A percentile compares a stretch with the other conserved stretches of the same genome.
Evolutionary conservation across 2,329 filamentous ascomycete species (phyloP).

Genomic region (Byssoonygena ceratinophila): DNA sequence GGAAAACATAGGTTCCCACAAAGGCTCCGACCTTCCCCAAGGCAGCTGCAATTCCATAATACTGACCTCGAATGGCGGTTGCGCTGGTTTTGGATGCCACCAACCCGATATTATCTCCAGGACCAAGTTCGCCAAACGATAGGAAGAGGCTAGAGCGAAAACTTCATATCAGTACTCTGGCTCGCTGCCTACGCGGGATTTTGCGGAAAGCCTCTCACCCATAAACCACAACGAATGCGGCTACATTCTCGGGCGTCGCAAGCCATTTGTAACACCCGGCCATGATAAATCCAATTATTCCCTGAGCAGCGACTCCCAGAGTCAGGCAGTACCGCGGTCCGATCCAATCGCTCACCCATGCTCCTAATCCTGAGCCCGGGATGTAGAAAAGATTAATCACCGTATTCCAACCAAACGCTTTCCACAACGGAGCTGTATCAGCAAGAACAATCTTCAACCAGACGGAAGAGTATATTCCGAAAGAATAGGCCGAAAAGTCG

Average conservation of each 20-base stretch:
- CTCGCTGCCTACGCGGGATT: not conserved
- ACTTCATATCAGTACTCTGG: not conserved
- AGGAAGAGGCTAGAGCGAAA: constrained; percentile 51
- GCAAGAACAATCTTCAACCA: constrained; percentile 51
- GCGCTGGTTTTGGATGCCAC: constrained; percentile 79
- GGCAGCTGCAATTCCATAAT: constrained; percentile 46
- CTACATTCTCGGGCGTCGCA: constrained; percentile 56
- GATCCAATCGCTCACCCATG: constrained; percentile 64
- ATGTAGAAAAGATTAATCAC: constrained; percentile 84
- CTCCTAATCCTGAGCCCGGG: constrained; percentile 68
- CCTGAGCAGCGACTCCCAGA: constrained; percentile 60
- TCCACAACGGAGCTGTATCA: constrained; percentile 53
- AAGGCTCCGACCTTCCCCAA: constrained; percentile 53
- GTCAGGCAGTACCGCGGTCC: constrained; percentile 67
- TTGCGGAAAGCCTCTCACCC: no score
- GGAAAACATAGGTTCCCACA: constrained; percentile 73
- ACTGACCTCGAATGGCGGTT: constrained; percentile 73
- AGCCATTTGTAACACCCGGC: constrained; percentile 64
- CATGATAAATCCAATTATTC: constrained; percentile 78
- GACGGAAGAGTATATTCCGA: constrained; percentile 70
- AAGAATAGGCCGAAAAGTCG: constrained; percentile 75
- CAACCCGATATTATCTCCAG: constrained; percentile 84
- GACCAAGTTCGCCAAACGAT: constrained; percentile 67
- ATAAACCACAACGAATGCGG: constrained; percentile 67
- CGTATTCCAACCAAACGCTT: constrained; percentile 77